Base-by-base conservation (phyloP, 208 protist genomes). In the Acanthamoeba castellanii region DNA sequence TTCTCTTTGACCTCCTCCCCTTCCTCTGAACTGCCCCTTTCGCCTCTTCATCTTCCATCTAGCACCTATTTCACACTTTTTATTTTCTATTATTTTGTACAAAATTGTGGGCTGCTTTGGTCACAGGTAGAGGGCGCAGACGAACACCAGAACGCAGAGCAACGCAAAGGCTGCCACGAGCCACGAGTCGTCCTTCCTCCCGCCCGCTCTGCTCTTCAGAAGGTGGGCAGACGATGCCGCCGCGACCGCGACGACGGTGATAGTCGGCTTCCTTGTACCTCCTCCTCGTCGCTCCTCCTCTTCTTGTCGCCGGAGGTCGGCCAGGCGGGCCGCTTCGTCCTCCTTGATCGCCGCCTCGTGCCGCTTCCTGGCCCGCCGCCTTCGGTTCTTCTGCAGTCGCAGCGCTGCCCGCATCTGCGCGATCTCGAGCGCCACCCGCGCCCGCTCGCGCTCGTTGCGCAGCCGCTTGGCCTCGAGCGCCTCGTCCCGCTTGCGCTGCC, bases 351-450 rank as follows among this genome's bases (percentile, higher is more conserved):
- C 66, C 14, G 25, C 66, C 42, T 52, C 42, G 6, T 82, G 37
- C 37, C 42, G 32, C 74, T 82, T 82, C 74, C 37, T 7, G 6
- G 22, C 25, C 5, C 74, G 74, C 16, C 74, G 32, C 25, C 37
- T 13, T 27, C 74, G 74, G 37, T 82, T 82, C 42, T 82, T 82
- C 74, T 82, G 37, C 74, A 82, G 74, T 1, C 42, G 32, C 34
- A 82, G 74, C 74, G n/a, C 16, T 22, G 37, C 37, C 5, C 74
- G 74, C 27, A 27, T 8, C 14, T 30, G 34, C 20, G 42, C 74
- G 32, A 82, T 82, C 37, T 82, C 16, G 2, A 13, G 32, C 42
- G 37, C 37, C 37, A 82, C 74, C 11, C 20, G 37, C 20, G 30
- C 42, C 8, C 13, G 5, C 37, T 82, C 30, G 18, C n/a, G 37